phyloP scores from a whole-genome alignment of 495 filamentous ascomycete genomes.

The Beverwykella pulmonaria region DNA sequence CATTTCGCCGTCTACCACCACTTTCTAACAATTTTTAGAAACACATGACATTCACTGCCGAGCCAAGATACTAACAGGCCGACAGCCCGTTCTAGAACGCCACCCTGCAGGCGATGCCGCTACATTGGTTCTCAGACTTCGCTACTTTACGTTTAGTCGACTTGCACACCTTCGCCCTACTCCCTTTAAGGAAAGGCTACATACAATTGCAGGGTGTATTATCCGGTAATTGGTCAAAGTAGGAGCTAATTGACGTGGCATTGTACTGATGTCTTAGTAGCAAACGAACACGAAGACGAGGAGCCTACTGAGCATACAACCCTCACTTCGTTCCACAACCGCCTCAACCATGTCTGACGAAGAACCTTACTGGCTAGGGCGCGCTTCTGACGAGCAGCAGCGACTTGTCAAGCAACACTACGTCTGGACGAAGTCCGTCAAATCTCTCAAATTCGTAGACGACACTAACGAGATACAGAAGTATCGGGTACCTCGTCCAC shows the following conservation, averaged over 20 bases:
- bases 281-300: background rate
- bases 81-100: too few relatives aligned
- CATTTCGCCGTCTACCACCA: too few relatives aligned
- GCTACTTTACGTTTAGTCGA: too few relatives aligned
- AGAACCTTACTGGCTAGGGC: slow-evolving; percentile 33
- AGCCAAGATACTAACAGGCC: too few relatives aligned
- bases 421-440: slow-evolving; percentile 22
- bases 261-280: background rate
- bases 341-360: slow-evolving; percentile 8
- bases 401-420: slow-evolving; percentile 24
- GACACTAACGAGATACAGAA: background rate
- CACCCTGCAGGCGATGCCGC: too few relatives aligned
- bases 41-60: too few relatives aligned
- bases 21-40: too few relatives aligned
- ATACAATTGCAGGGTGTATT: background rate
- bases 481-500: slow-evolving; percentile 32
- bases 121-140: too few relatives aligned
- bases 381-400: slow-evolving; percentile 19
- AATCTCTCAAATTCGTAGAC: background rate
- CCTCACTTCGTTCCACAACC: slow-evolving; percentile 2
- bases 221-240: slow-evolving; percentile 1
- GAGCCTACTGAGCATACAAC: background rate
- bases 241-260: slow-evolving; percentile 14
- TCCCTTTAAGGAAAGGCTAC: background rate
- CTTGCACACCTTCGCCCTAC: background rate